phyloP scores from a whole-genome alignment of 164 flowering plant genomes.

The Umbilicus rupestris region DNA sequence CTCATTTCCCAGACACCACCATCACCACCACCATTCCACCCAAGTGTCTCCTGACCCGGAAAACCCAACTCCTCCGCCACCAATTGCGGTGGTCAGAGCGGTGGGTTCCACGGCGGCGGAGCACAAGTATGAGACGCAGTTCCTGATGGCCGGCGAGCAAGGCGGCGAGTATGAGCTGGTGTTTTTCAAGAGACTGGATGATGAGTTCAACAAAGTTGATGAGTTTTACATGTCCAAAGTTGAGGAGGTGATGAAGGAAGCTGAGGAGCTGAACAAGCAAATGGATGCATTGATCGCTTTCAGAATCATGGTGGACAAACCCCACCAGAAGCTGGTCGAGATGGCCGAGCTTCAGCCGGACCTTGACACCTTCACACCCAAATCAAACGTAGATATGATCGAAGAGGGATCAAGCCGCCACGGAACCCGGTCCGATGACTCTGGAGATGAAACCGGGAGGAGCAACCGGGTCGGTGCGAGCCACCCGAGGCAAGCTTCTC shows the following conservation, averaged over 20 bases:
- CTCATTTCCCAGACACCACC: neutral
- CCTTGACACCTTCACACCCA: neutral
- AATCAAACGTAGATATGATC: neutral
- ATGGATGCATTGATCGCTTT: constrained; percentile 36
- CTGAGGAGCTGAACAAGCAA: constrained; percentile 24
- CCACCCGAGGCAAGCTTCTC: neutral
- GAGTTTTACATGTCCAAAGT: constrained; percentile 26
- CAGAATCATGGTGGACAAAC: constrained; percentile 26
- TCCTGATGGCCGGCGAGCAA: constrained; percentile 19
- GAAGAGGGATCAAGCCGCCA: constrained; percentile 5
- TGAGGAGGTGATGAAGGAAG: constrained; percentile 30
- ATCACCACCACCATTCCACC: neutral
- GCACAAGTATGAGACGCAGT: constrained; percentile 22
- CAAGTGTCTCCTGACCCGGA: constrained; percentile 11
- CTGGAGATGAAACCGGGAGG: constrained; percentile 15
- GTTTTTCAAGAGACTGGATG: constrained; percentile 26
- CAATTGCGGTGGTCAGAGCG: neutral
- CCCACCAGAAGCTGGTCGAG: constrained; percentile 21
- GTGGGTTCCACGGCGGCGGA: neutral
- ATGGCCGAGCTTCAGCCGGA: constrained; percentile 19
- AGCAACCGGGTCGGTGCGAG: too few relatives aligned
- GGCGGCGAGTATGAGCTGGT: constrained; percentile 23
- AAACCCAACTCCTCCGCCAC: constrained; percentile 7
- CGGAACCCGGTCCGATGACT: constrained; percentile 1
- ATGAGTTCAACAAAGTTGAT: constrained; percentile 32